phyloP scores from a whole-genome alignment of 192 early-diverging fungal genomes.

The Backusella morwellensis region DNA sequence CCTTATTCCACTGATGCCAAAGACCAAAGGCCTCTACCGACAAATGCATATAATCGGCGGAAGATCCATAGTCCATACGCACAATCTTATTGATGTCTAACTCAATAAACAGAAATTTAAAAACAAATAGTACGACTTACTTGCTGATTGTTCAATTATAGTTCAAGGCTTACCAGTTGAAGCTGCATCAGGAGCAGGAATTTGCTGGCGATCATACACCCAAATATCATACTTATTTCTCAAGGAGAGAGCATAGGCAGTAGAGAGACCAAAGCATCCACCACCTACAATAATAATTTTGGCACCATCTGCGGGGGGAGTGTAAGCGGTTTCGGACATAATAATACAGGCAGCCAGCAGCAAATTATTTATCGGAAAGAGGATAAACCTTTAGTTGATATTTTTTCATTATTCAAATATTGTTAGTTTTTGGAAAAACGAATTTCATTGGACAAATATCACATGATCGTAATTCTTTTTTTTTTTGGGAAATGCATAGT shows the following conservation, averaged over 20 bases:
- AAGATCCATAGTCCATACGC: constrained; percentile 20
- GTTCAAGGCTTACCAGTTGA: constrained; percentile 14
- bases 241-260: constrained; percentile 20
- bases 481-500: no score
- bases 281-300: constrained; percentile 32
- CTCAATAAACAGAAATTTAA: not conserved
- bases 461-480: not conserved
- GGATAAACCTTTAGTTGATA: not conserved
- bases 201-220: constrained; percentile 20
- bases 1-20: constrained; percentile 30
- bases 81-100: constrained; percentile 31
- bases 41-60: constrained; percentile 16
- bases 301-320: not conserved
- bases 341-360: not conserved
- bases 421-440: not conserved
- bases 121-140: not conserved
- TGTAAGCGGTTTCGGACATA: not conserved
- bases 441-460: not conserved
- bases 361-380: not conserved
- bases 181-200: constrained; percentile 30
- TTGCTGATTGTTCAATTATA: not conserved
- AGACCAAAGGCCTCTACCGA: constrained; percentile 1
- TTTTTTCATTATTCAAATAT: not conserved
- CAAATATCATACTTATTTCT: constrained; percentile 14
- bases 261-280: constrained; percentile 31